Evolutionary conservation across 2,329 filamentous ascomycete species (phyloP), one percentile per base, ranked within the genome.

Genomic region (Ophiosphaerella narmari): DNA sequence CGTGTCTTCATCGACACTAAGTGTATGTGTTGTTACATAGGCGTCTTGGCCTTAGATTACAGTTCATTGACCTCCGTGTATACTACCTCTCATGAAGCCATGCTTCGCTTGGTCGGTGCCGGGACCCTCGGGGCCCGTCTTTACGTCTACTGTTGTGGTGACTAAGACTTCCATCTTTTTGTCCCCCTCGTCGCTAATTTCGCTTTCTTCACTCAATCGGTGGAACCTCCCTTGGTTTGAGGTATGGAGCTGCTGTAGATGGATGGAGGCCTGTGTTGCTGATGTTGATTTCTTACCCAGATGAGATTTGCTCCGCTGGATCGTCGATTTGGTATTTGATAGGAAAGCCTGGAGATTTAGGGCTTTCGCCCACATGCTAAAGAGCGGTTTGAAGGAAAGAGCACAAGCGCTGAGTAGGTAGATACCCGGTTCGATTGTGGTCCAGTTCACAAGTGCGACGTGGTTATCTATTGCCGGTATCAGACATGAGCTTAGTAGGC

Each of bases 381-480:
- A 61, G 21, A 68, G 50, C 1, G 62, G 65, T 44, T 62, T 66
- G 48, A 66, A 65, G 8, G 51, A 57, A 7, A 68, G 46, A 1
- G 61, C 51, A 39, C 63, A 67, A 1, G 65, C 59, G 7, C 57
- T 56, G 36, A 64, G 43, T 9, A 67, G 55, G 34, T 68, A 68
- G 31, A 67, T 57, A 5, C 59, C 61, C 2, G 65, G 63, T 36
- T 68, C 63, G 7, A 66, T 55, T 5, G 65, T 62, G 1, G 65
- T 62, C 62, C 62, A 67, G 41, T 63, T 60, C 14, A 65, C 34
- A 14, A 65, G 46, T 8, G 57, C 39, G 14, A 55, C 50, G 41
- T 59, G 43, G 9, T 50, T 59, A 29, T 23, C 55, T 62, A 32
- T 14, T 31, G 12, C 3, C 4, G 1, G 5, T 14, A 14, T 29